Percentiles rank a stretch among this genome's conserved stretches.
Conservation (phyloP, 257 asterid genomes). For the Gardenia jasminoides region DNA sequence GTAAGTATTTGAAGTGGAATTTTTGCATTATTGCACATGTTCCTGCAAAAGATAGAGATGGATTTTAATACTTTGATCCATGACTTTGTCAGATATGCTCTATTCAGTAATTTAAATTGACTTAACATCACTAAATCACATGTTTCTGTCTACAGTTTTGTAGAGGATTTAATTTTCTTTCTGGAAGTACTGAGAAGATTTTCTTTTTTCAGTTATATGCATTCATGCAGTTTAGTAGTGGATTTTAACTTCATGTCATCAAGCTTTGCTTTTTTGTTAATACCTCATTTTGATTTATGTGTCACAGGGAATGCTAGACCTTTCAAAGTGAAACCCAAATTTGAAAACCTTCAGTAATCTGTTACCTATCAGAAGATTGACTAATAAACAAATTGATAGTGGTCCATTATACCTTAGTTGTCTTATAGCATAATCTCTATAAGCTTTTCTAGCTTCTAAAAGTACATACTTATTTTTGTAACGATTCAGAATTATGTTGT, state of each 20-base stretch:
- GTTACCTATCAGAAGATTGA: background rate
- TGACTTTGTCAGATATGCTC: background rate
- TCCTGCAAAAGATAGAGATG: background rate
- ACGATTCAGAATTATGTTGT: background rate
- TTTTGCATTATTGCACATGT: background rate
- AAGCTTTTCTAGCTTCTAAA: background rate
- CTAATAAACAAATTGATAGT: background rate
- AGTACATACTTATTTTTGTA: background rate
- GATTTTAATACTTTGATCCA: background rate
- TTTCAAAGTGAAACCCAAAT: too few relatives aligned
- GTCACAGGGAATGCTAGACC: background rate
- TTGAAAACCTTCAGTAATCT: background rate
- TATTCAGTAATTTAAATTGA: background rate
- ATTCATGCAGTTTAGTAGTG: background rate
- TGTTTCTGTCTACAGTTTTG: background rate
- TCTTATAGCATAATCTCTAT: background rate
- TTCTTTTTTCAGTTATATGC: background rate
- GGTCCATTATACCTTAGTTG: background rate
- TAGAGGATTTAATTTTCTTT: background rate
- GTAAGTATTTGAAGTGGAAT: constrained; percentile 36
- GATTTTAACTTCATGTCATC: background rate
- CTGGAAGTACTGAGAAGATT: background rate
- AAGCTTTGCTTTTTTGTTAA: background rate
- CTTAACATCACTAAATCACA: background rate
- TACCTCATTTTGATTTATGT: too few relatives aligned